Percentiles rank a stretch among this genome's conserved stretches.
These are phyloP conservation scores for Balansia obtecta DNA, from an alignment of 2,329 filamentous ascomycete species.

Conservation along the genomic window DNA sequence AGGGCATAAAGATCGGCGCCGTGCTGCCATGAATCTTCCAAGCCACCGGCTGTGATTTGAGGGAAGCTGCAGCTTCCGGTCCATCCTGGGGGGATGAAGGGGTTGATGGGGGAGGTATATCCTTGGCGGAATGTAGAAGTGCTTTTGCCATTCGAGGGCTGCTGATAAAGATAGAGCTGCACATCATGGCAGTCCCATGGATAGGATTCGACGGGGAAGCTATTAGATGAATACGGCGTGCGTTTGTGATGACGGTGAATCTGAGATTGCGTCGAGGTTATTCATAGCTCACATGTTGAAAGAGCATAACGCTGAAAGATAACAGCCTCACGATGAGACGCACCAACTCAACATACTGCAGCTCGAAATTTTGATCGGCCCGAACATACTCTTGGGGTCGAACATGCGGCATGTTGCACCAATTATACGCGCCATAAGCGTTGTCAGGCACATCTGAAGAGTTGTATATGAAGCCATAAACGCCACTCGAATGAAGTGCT, in stretches of 20 bases:
- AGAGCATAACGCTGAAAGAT: no score
- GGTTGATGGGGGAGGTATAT: slow-evolving; percentile 50
- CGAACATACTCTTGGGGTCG: slow-evolving; percentile 50
- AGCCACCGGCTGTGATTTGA: slow-evolving; percentile 59
- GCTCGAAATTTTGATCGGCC: slow-evolving; percentile 41
- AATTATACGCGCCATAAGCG: slow-evolving; percentile 59
- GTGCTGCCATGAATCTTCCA: slow-evolving; percentile 65
- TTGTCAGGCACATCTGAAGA: slow-evolving; percentile 44
- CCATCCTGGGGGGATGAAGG: slow-evolving; percentile 54
- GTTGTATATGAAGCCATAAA: slow-evolving; percentile 66
- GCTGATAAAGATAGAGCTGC: slow-evolving; percentile 56
- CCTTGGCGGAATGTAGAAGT: slow-evolving; percentile 52
- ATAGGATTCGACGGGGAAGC: slow-evolving; percentile 62
- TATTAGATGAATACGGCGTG: slow-evolving; percentile 67
- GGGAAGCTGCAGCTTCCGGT: slow-evolving; percentile 68
- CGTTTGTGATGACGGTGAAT: slow-evolving; percentile 79
- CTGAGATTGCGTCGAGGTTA: slow-evolving; percentile 18
- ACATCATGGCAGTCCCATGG: slow-evolving; percentile 61
- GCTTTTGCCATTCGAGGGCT: slow-evolving; percentile 37
- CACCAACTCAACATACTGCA: slow-evolving; percentile 67
- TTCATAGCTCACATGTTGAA: not conserved
- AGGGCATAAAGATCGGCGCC: slow-evolving; percentile 67
- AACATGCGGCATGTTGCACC: slow-evolving; percentile 84
- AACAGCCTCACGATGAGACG: slow-evolving; percentile 11
- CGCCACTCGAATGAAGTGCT: slow-evolving; percentile 46